These are phyloP conservation scores for Blastobotrys raffinosifermentans DNA, from an alignment of 1,139 yeast species.

Conservation along the genomic window DNA sequence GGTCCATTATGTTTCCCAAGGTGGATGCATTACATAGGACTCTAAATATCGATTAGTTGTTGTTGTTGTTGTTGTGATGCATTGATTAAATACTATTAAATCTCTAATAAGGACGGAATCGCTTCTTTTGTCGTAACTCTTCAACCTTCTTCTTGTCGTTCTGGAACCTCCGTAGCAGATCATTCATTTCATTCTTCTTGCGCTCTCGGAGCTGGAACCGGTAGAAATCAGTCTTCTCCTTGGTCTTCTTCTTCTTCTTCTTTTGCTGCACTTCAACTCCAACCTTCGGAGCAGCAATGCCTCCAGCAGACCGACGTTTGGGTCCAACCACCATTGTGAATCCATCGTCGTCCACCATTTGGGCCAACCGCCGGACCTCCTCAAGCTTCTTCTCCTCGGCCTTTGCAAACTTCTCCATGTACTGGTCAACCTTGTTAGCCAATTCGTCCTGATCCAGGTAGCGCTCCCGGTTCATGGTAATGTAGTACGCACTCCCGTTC, in stretches of 20 bases:
- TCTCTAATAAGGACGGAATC: conserved; percentile 71
- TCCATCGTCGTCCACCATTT: conserved; percentile 80
- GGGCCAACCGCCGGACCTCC: conserved; percentile 40
- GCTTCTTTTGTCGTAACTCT: conserved; percentile 69
- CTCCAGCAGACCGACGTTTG: conserved; percentile 61
- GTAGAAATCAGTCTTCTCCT: conserved; percentile 88
- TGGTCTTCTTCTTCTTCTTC: conserved; percentile 57
- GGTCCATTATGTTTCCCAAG: no score
- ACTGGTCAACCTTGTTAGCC: conserved; percentile 47
- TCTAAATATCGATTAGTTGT: no score
- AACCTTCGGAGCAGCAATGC: conserved; percentile 29
- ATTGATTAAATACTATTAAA: no score
- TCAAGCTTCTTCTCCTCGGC: conserved; percentile 64
- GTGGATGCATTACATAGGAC: no score
- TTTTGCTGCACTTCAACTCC: conserved; percentile 39
- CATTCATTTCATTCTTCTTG: conserved; percentile 90
- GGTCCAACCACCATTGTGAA: conserved; percentile 85
- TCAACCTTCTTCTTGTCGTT: conserved; percentile 84
- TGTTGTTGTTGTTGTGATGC: no score
- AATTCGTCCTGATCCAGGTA: conserved; percentile 44
- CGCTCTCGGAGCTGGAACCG: conserved; percentile 92
- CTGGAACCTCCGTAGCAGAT: conserved; percentile 72
- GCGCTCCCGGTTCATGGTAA: conserved; percentile 28
- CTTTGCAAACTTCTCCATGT: conserved; percentile 61
- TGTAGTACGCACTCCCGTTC: conserved; percentile 27